Percentiles rank a stretch among this genome's conserved stretches.
Conservation (phyloP, 2,329 filamentous ascomycete genomes). For the Penicillium sp. region DNA sequence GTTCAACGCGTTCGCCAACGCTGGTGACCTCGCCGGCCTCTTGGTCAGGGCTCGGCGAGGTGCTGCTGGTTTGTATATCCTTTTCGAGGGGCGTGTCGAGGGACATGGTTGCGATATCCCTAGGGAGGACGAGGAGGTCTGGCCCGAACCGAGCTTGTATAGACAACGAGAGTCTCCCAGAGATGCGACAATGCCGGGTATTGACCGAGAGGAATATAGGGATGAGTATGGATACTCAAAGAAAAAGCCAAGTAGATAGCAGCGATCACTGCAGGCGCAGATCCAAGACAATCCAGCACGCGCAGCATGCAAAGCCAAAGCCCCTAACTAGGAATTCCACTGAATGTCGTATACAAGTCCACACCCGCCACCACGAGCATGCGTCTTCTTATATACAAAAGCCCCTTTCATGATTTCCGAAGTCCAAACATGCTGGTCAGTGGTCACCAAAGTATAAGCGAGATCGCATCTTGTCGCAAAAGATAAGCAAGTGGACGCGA, state of each 20-base stretch:
- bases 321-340: not conserved
- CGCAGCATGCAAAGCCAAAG: not conserved
- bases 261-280: not conserved
- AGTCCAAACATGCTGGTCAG: too few species aligned
- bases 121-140: not conserved
- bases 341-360: not conserved
- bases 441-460: not conserved
- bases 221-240: not conserved
- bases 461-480: not conserved
- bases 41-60: slow-evolving; percentile 7
- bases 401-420: not conserved
- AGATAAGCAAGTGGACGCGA: slow-evolving; percentile 1
- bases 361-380: slow-evolving; percentile 1
- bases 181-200: not conserved
- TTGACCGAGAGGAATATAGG: not conserved
- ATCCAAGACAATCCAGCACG: not conserved
- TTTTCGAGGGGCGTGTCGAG: slow-evolving; percentile 10
- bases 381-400: not conserved
- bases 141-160: not conserved
- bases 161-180: not conserved
- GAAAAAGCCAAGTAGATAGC: too few species aligned
- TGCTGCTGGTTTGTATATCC: not conserved
- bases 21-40: slow-evolving; percentile 19
- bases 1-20: slow-evolving; percentile 32
- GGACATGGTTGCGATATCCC: not conserved